Percentiles rank a stretch among this genome's conserved stretches.
phyloP scores from a whole-genome alignment of 371 early-diverging fungal genomes.

The Syncephalis plumigaleata region DNA sequence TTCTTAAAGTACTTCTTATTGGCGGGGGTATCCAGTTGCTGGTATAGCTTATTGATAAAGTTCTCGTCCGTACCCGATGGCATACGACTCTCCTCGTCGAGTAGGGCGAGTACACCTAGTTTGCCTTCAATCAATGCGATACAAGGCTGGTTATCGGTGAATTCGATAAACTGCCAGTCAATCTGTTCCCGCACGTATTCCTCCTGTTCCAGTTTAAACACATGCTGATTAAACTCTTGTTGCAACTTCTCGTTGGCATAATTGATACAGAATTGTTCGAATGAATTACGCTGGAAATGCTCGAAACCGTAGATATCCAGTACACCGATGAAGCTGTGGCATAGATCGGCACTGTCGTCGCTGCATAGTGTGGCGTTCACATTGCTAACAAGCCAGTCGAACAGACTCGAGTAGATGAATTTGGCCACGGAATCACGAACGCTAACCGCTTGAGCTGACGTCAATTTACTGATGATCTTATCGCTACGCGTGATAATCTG shows the following conservation, averaged over 20 bases:
- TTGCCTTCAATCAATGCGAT: constrained; percentile 96
- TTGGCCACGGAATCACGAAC: constrained; percentile 88
- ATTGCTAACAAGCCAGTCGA: constrained; percentile 81
- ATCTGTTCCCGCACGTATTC: constrained; percentile 91
- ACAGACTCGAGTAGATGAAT: constrained; percentile 79
- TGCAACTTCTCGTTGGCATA: constrained; percentile 99
- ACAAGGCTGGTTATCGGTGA: constrained; percentile 98
- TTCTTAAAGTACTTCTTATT: constrained; percentile 68
- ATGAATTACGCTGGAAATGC: constrained; percentile 95
- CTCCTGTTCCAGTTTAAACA: constrained; percentile 90
- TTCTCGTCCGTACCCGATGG: constrained; percentile 80
- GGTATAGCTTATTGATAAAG: constrained; percentile 70
- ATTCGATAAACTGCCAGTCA: constrained; percentile 95
- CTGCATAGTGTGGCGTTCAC: constrained; percentile 52
- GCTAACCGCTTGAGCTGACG: constrained; percentile 50
- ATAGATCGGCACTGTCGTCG: constrained; percentile 22
- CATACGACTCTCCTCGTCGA: constrained; percentile 94
- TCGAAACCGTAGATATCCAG: constrained; percentile 95
- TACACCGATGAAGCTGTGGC: constrained; percentile 78
- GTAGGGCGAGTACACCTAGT: constrained; percentile 79
- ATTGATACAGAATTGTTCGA: constrained; percentile 99
- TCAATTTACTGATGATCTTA: constrained; percentile 62
- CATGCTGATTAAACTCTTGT: constrained; percentile 88
- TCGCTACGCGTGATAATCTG: constrained; percentile 78
- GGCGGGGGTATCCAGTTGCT: constrained; percentile 43